phyloP scores from a whole-genome alignment of 148 eudicot species.

The Suaeda aralocaspica region DNA sequence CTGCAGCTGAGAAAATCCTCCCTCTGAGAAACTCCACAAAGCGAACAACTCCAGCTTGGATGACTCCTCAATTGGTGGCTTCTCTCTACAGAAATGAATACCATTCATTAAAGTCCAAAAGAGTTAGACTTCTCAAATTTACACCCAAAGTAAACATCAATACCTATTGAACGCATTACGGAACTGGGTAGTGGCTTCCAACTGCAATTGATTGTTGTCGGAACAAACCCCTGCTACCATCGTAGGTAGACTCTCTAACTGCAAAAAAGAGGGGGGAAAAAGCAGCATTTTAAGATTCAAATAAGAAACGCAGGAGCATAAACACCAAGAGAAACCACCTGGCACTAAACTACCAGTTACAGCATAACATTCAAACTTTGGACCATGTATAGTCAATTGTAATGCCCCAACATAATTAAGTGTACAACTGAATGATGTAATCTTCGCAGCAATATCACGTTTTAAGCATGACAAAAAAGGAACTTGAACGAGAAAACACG shows the following conservation, averaged over 20 bases:
- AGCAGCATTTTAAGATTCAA: conserved; percentile 15
- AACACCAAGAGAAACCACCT: background rate
- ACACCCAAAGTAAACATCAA: conserved; percentile 1
- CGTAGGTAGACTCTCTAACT: conserved; percentile 72
- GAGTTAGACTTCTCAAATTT: background rate
- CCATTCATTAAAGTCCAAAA: background rate
- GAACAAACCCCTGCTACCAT: conserved; percentile 72
- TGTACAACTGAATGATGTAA: too few species aligned
- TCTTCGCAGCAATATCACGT: too few species aligned
- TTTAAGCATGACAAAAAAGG: too few species aligned
- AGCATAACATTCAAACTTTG: too few species aligned
- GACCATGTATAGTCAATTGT: too few species aligned
- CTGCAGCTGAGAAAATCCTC: conserved; percentile 79
- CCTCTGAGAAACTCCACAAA: conserved; percentile 66
- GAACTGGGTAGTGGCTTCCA: conserved; percentile 72
- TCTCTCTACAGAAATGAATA: conserved; percentile 40
- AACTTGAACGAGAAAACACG: too few species aligned
- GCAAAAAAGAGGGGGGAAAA: conserved; percentile 27
- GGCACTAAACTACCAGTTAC: background rate
- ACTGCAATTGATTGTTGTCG: conserved; percentile 52
- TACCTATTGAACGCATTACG: conserved; percentile 85
- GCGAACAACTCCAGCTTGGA: conserved; percentile 78
- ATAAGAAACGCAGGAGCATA: background rate
- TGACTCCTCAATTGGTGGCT: conserved; percentile 80
- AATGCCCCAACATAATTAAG: too few species aligned